These are phyloP conservation scores for Naegleria gruberi DNA, from an alignment of 208 protist genomes.

Conservation along the genomic window DNA sequence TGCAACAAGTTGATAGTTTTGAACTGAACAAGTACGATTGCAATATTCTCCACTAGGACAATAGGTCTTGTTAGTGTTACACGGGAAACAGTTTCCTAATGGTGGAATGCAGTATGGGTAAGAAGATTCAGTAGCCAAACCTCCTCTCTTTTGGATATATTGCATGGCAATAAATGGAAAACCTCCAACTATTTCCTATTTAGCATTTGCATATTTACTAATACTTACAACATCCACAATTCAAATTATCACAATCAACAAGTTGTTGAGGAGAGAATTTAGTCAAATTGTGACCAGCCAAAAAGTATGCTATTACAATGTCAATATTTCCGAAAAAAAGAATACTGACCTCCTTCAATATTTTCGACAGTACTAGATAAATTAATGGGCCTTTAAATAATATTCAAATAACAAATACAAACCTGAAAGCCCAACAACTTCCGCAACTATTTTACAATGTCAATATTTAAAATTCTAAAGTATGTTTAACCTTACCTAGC, in stretches of 20 bases:
- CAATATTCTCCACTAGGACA: neutral
- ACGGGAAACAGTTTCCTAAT: neutral
- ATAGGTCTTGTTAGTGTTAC: neutral
- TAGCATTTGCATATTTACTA: neutral
- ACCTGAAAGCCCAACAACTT: no score
- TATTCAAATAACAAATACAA: no score
- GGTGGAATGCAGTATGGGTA: neutral
- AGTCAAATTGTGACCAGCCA: conserved; percentile 52
- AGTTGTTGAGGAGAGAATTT: conserved; percentile 82
- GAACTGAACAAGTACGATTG: neutral
- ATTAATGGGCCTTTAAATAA: no score
- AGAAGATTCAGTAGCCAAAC: neutral
- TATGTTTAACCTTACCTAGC: neutral
- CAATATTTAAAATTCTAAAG: neutral
- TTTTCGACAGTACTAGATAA: no score
- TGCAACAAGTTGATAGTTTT: neutral
- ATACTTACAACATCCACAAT: neutral
- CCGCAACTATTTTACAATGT: neutral
- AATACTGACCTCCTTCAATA: no score
- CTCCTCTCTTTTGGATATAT: neutral
- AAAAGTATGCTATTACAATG: conserved; percentile 64
- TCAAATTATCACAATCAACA: conserved; percentile 63
- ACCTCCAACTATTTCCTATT: neutral
- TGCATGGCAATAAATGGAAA: neutral
- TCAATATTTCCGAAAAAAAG: conserved; percentile 55